Percentiles rank a stretch among this genome's conserved stretches.
These are phyloP conservation scores for Epichloe sibirici DNA, from an alignment of 2,329 filamentous ascomycete species.

Conservation along the genomic window DNA sequence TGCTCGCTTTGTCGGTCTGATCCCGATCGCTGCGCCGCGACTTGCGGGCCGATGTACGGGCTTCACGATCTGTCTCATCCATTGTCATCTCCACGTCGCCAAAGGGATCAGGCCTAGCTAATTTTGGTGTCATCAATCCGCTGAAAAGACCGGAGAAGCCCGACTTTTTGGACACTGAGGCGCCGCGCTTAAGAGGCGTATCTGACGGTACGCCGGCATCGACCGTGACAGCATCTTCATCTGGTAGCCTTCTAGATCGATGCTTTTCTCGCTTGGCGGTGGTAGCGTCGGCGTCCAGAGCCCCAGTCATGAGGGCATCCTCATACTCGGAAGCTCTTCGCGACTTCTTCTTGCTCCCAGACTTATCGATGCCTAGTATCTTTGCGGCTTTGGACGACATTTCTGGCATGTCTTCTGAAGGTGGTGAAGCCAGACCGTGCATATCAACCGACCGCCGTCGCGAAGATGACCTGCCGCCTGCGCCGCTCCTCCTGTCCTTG, in stretches of 20 bases:
- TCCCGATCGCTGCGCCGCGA: conserved; percentile 41
- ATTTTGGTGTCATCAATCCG: conserved; percentile 37
- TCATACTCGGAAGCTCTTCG: conserved; percentile 37
- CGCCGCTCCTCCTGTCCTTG: conserved; percentile 36
- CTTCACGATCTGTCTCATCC: conserved; percentile 47
- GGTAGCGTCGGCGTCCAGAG: conserved; percentile 25
- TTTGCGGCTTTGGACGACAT: conserved; percentile 68
- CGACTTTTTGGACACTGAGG: conserved; percentile 35
- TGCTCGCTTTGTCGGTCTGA: conserved; percentile 24
- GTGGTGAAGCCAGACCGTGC: conserved; percentile 56
- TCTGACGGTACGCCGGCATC: conserved; percentile 22
- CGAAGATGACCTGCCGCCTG: conserved; percentile 48
- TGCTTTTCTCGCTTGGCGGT: conserved; percentile 21
- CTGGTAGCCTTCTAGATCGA: conserved; percentile 21
- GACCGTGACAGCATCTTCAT: conserved; percentile 28
- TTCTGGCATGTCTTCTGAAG: conserved; percentile 53
- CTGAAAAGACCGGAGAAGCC: conserved; percentile 51
- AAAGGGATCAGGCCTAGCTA: conserved; percentile 34
- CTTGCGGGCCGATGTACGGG: conserved; percentile 49
- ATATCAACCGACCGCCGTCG: conserved; percentile 57
- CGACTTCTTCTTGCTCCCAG: conserved; percentile 28
- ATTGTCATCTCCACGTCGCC: conserved; percentile 34
- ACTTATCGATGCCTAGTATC: conserved; percentile 49
- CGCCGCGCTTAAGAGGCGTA: conserved; percentile 20
- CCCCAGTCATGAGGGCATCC: conserved; percentile 36